Evolutionary conservation across 257 asterid genomes (phyloP), one percentile per base, ranked within the genome.

Genomic region (Scutellaria baicalensis): DNA sequence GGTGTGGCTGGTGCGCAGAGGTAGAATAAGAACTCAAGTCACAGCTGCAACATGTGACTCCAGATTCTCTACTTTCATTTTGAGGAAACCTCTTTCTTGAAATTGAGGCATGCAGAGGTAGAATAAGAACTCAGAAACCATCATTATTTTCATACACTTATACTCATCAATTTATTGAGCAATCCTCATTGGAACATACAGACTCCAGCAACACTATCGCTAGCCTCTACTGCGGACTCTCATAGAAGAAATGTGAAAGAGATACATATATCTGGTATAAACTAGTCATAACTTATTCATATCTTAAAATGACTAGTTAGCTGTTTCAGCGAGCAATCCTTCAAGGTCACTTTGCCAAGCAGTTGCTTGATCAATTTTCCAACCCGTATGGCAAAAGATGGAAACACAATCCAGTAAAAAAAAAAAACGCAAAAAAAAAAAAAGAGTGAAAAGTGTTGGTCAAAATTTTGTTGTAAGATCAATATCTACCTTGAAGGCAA

Each of bases 401-500:
- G 39, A n/a, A 48, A 38, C 3, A 18, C 10, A 23, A 61, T 45
- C 47, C 14, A 40, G 5, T 3, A 1, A 57, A 7, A 58, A 52
- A 6, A 27, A 57, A 27, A 45, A 10, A 7, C 17, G 12, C 14
- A 23, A 55, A 27, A n/a, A 55, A 50, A 6, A 52, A 52, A 6
- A 27, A 52, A 16, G 63, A 35, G 47, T n/a, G 8, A 55, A 20
- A 45, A 55, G 13, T 17, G 69, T 70, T 18, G 70, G 78, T 73
- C 79, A 70, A 70, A 69, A 80, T 61, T 17, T 57, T 3, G 57
- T 16, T 23, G 11, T 1, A 12, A 39, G 36, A 57, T 7, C 64
- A 51, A 72, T 20, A 65, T 18, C 82, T 17, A 91, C 97, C 97
- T 88, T 38, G 96, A 86, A 74, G 89, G 85, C 70, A 82, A 81